Evolutionary conservation across 495 filamentous ascomycete genomes (phyloP).

Genomic region (Trichoderma reesei): DNA sequence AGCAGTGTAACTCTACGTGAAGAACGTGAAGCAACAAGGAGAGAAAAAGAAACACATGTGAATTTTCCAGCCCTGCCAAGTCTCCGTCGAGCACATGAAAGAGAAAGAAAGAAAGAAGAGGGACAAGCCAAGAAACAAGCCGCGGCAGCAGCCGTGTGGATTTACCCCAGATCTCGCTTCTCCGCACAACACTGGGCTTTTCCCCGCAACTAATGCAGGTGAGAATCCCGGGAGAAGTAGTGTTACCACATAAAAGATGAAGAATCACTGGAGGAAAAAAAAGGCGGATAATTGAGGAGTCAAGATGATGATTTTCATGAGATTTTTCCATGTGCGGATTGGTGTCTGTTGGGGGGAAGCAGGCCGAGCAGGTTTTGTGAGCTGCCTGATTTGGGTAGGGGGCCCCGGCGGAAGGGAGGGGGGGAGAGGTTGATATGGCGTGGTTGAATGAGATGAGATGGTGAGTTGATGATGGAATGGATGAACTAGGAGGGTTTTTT

Average conservation of each 20-base stretch:
- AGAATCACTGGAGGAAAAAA: too few species aligned
- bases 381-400: not conserved
- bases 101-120: not conserved
- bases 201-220: not conserved
- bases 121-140: not conserved
- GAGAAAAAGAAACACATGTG: too few species aligned
- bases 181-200: not conserved
- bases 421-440: not conserved
- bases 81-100: not conserved
- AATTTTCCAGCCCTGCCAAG: too few species aligned
- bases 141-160: not conserved
- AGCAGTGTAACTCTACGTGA: too few species aligned
- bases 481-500: not conserved
- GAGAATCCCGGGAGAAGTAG: too few species aligned
- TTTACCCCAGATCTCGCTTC: constrained; percentile 1
- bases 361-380: not conserved
- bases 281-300: too few species aligned
- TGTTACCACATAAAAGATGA: too few species aligned
- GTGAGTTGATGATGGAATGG: not conserved
- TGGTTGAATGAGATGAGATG: not conserved
- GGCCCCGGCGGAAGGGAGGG: not conserved
- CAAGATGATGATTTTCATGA: too few species aligned
- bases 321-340: not conserved
- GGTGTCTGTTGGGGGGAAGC: not conserved
- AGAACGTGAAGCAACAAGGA: too few species aligned